Evolutionary conservation across 305 asterid species (phyloP).

Genomic region (Petunia hybrid): DNA sequence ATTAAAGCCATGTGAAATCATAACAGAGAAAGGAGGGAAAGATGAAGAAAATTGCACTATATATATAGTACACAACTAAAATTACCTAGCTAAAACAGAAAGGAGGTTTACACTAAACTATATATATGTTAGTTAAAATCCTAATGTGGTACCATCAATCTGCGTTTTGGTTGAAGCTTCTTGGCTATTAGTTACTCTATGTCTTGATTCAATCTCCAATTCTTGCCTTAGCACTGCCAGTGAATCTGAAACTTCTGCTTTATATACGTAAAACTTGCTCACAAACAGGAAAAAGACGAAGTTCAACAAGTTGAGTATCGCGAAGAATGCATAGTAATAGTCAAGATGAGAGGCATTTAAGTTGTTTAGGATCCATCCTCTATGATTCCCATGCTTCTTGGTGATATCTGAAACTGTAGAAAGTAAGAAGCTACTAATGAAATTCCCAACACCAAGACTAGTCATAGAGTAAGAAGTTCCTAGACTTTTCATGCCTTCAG

Average conservation of each 20-base stretch:
- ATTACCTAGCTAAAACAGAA: no score
- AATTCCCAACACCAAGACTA: slow-evolving; percentile 74
- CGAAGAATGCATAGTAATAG: slow-evolving; percentile 72
- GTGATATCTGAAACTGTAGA: slow-evolving; percentile 67
- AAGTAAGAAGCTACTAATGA: slow-evolving; percentile 70
- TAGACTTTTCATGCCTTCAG: slow-evolving; percentile 90
- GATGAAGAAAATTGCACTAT: no score
- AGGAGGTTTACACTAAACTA: no score
- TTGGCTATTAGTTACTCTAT: slow-evolving; percentile 28
- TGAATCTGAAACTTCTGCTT: slow-evolving; percentile 81
- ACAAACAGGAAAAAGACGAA: slow-evolving; percentile 59
- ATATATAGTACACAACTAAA: no score
- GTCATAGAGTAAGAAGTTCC: slow-evolving; percentile 81
- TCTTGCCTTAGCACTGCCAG: slow-evolving; percentile 64
- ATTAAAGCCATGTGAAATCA: no score
- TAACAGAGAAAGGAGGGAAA: no score
- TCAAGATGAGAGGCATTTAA: slow-evolving; percentile 80
- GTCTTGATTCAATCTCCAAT: slow-evolving; percentile 44
- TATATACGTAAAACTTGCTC: slow-evolving; percentile 69
- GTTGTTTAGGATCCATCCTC: slow-evolving; percentile 79
- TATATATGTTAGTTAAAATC: background rate
- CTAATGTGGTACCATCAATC: background rate
- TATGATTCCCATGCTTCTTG: slow-evolving; percentile 46
- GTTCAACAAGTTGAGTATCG: slow-evolving; percentile 60
- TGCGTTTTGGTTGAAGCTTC: slow-evolving; percentile 32